These are phyloP conservation scores for Leccinellum rugosiceps DNA, from an alignment of 768 basidiomycete genomes.

Conservation along the genomic window DNA sequence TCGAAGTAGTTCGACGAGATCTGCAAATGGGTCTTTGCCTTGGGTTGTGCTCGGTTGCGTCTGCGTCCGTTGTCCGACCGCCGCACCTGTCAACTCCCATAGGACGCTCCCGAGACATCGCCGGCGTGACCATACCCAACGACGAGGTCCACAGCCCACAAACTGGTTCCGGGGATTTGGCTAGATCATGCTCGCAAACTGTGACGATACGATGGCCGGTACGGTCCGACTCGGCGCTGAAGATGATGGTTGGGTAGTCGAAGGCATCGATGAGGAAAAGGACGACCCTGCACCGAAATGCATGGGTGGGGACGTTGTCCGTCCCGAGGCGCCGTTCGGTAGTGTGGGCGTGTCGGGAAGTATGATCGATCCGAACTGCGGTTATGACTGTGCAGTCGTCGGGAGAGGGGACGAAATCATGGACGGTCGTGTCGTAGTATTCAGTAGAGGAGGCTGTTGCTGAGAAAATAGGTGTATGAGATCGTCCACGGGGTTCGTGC, in stretches of 20 bases:
- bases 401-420: conserved; percentile 16
- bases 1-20: conserved; percentile 74
- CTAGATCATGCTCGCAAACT: conserved; percentile 14
- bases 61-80: conserved; percentile 21
- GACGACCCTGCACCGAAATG: conserved; percentile 4
- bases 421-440: conserved; percentile 28
- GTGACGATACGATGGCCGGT: neutral
- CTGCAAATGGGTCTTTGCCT: conserved; percentile 81
- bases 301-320: conserved; percentile 14
- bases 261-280: conserved; percentile 1
- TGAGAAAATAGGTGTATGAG: conserved; percentile 57
- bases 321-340: conserved; percentile 9
- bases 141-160: conserved; percentile 5
- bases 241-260: conserved; percentile 6
- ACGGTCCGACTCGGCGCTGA: neutral
- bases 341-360: conserved; percentile 39
- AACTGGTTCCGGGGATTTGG: conserved; percentile 17
- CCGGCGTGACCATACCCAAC: conserved; percentile 8
- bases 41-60: conserved; percentile 23
- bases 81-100: conserved; percentile 1
- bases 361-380: conserved; percentile 40
- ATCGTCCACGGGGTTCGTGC: conserved; percentile 44
- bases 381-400: conserved; percentile 15
- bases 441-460: conserved; percentile 20
- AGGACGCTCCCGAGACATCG: conserved; percentile 7